Conservation (phyloP, 2,329 filamentous ascomycete genomes). For the Podosphaera fusca region DNA sequence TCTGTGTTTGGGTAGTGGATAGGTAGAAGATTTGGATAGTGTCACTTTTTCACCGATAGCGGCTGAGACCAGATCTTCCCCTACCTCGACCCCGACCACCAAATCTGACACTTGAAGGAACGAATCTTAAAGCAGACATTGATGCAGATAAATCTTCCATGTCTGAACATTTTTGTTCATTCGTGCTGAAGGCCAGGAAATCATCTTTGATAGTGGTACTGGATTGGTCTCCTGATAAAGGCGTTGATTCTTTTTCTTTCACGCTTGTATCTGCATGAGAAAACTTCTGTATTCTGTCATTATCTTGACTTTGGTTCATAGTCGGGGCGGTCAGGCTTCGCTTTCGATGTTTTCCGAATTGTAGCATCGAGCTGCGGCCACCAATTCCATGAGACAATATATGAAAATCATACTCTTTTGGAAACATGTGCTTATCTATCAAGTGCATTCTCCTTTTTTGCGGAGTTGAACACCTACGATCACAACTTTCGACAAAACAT, state of each 20-base stretch:
- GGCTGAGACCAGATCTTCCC: not conserved
- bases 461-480: constrained; percentile 59
- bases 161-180: constrained; percentile 7
- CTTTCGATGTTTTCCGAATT: constrained; percentile 28
- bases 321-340: constrained; percentile 19
- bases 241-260: not conserved
- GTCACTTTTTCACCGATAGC: not conserved
- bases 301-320: constrained; percentile 9
- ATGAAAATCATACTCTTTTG: constrained; percentile 67
- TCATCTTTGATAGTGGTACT: not conserved
- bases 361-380: constrained; percentile 54
- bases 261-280: constrained; percentile 2
- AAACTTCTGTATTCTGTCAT: constrained; percentile 7
- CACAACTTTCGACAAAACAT: constrained; percentile 78
- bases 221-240: not conserved
- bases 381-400: constrained; percentile 82
- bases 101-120: constrained; percentile 44
- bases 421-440: constrained; percentile 86
- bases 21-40: too few relatives aligned
- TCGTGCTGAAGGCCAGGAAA: not conserved
- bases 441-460: constrained; percentile 73
- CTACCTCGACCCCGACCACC: constrained; percentile 19
- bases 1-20: too few relatives aligned
- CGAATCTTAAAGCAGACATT: constrained; percentile 50
- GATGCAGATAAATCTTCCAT: constrained; percentile 41